A percentile compares a stretch with the other conserved stretches of the same genome.
Evolutionary conservation across 345 rosid genomes (phyloP).

Genomic region (Mercurialis annua): DNA sequence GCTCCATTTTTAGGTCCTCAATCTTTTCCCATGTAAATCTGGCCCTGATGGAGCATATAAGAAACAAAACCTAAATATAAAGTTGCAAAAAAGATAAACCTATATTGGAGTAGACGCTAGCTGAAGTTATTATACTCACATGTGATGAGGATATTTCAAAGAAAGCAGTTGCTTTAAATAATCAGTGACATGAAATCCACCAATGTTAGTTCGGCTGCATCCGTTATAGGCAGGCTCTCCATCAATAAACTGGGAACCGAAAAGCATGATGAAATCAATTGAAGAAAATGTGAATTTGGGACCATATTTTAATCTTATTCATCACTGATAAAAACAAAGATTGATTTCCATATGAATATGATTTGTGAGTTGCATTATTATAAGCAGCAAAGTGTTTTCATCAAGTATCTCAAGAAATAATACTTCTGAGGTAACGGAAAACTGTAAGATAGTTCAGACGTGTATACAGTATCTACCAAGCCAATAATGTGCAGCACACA

Average conservation of each 20-base stretch:
- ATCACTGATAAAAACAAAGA: background rate
- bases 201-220: conserved; percentile 77
- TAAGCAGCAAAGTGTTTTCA: background rate
- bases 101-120: conserved; percentile 13
- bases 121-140: conserved; percentile 45
- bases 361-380: background rate
- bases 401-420: conserved; percentile 2
- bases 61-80: conserved; percentile 11
- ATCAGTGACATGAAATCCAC: conserved; percentile 89
- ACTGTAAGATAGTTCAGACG: background rate
- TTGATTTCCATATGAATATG: background rate
- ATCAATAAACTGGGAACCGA: conserved; percentile 58
- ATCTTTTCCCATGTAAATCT: conserved; percentile 88
- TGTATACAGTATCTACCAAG: background rate
- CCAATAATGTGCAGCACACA: background rate
- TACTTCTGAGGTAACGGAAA: background rate
- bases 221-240: conserved; percentile 88
- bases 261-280: conserved; percentile 1
- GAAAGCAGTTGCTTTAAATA: conserved; percentile 91
- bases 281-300: background rate
- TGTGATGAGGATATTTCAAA: conserved; percentile 86
- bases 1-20: conserved; percentile 97
- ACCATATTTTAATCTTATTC: conserved; percentile 1
- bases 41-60: conserved; percentile 41
- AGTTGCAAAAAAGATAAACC: background rate